Base-by-base conservation (phyloP, 495 filamentous ascomycete genomes). In the Aspergillus hancockii region DNA sequence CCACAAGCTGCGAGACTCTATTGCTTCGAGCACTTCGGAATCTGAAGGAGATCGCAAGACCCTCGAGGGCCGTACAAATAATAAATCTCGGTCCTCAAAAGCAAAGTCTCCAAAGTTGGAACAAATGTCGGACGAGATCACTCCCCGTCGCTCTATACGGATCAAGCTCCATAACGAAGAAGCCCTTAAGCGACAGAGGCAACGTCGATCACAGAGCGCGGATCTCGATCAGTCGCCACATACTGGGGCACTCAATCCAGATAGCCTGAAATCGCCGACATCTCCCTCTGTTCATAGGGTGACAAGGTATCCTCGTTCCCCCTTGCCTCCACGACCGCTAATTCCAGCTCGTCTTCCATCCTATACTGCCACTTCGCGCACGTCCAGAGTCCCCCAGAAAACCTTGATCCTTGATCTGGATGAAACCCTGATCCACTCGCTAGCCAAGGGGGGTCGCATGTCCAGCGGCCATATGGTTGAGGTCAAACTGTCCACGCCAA, bases 381-480 rank as follows among this genome's bases (percentile, higher is more conserved):
- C 63, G 66, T 57, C 74, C 60, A 74, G 76, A 74, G 70, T 76
- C 19, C 75, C 75, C 0, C 88, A 93, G 69, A 98, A 98, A 75
- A 98, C 94, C 2, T 73, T 98, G 58, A 93, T 98, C 63, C 81
- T 98, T 28, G 94, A 98, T 70, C 84, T 98, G 16, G 94, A 98
- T 71, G 94, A 98, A 68, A 98, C 94, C 0, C 77, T 98, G 53
- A 98, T 98, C 66, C 94, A 98, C 77, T 96, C 92, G 70, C 88
- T 97, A 75, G 91, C 93, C 47, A 97, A 97, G 71, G 94, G 94
- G 28, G 93, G 93, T 36, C 85, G 92, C 41, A 97, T 96, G 92
- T 90, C 88, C 63, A 93, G 90, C 25, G 94, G 94, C 22, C 95
- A 98, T 74, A 98, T 98, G 94, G 93, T 98, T 32, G 94, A 98